Conservation (phyloP, 1,284 basidiomycete species). For the Cutaneotrichosporon curvatum region DNA sequence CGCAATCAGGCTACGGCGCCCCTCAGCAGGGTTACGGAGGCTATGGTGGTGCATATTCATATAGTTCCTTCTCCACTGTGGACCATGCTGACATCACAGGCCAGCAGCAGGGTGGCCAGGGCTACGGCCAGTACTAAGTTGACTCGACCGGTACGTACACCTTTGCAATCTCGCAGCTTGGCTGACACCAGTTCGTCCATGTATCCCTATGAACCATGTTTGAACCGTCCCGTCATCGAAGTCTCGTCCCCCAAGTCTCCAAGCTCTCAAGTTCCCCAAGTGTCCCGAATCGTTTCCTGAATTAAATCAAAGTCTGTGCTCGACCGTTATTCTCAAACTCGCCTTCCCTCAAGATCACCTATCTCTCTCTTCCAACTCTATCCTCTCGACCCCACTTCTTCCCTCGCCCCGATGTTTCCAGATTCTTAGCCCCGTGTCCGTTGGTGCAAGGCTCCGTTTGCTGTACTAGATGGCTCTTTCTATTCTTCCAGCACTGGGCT, state of each 20-base stretch:
- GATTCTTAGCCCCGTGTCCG: background rate
- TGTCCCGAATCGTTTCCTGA: conserved; percentile 1
- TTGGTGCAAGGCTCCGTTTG: background rate
- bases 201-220: conserved; percentile 8
- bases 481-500: background rate
- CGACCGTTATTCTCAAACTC: conserved; percentile 2
- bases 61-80: background rate
- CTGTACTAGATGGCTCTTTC: conserved; percentile 7
- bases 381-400: conserved; percentile 1
- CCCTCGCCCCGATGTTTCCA: background rate
- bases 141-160: conserved; percentile 1
- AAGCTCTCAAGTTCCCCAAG: background rate
- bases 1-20: conserved; percentile 13
- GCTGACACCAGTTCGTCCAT: conserved; percentile 3
- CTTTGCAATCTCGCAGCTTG: no score
- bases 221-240: background rate
- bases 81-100: conserved; percentile 12
- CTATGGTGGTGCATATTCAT: conserved; percentile 21
- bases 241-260: conserved; percentile 1
- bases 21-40: conserved; percentile 17
- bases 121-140: conserved; percentile 35
- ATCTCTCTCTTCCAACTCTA: background rate
- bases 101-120: conserved; percentile 24
- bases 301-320: background rate
- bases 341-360: background rate